Conservation (phyloP, 192 early-diverging fungal genomes). For the Entomortierella lignicola region DNA sequence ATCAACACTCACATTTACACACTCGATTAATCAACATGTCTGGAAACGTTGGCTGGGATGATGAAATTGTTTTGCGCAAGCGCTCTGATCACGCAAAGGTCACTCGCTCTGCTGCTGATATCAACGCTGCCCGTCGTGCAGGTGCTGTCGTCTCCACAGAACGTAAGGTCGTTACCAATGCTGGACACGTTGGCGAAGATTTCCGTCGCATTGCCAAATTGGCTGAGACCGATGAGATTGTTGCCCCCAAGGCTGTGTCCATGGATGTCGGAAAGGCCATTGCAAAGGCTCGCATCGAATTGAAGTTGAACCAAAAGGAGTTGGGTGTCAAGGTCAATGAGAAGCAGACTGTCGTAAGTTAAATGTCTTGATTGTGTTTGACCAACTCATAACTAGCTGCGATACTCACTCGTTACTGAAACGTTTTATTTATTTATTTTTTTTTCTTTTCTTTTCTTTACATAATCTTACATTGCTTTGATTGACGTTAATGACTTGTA, state of each 20-base stretch:
- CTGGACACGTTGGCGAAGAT: slow-evolving; percentile 70
- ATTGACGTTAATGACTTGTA: slow-evolving; percentile 14
- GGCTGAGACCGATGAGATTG: slow-evolving; percentile 89
- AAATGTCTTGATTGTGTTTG: too few species aligned
- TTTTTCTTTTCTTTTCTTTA: too few species aligned
- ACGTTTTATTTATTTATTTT: too few species aligned
- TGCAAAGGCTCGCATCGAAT: slow-evolving; percentile 79
- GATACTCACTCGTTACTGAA: too few species aligned
- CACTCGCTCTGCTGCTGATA: slow-evolving; percentile 67
- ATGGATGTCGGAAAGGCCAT: slow-evolving; percentile 85
- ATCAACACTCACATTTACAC: slow-evolving; percentile 10
- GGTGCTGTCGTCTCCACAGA: slow-evolving; percentile 79
- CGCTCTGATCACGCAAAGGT: slow-evolving; percentile 69
- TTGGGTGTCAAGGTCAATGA: slow-evolving; percentile 91
- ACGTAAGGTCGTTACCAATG: slow-evolving; percentile 77
- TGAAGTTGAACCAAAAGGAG: slow-evolving; percentile 89
- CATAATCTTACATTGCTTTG: not conserved
- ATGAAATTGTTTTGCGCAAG: slow-evolving; percentile 85
- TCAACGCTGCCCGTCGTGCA: slow-evolving; percentile 81
- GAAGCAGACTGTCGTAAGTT: slow-evolving; percentile 83
- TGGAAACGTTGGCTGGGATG: slow-evolving; percentile 75
- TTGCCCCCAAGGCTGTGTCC: slow-evolving; percentile 73
- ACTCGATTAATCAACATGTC: slow-evolving; percentile 28
- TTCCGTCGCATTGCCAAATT: slow-evolving; percentile 86
- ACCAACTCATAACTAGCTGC: too few species aligned